Conservation (phyloP, 2,329 filamentous ascomycete genomes). For the Seiridium cupressi region DNA sequence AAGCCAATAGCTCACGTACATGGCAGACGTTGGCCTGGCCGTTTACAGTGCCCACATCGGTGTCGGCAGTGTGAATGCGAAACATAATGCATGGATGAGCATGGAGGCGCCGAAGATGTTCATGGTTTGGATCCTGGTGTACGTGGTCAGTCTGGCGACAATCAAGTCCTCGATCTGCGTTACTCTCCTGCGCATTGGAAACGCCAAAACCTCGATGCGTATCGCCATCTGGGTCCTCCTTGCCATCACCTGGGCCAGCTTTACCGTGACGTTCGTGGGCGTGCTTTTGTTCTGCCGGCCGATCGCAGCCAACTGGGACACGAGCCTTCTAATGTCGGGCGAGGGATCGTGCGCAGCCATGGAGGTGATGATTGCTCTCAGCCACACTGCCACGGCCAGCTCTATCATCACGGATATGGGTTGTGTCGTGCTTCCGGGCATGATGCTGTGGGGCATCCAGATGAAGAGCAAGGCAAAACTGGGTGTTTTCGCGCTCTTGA, state of each 20-base stretch:
- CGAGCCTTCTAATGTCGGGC: slow-evolving; percentile 25
- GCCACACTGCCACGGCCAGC: slow-evolving; percentile 27
- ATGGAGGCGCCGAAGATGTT: slow-evolving; percentile 17
- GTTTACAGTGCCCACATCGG: slow-evolving; percentile 15
- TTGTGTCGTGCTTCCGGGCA: slow-evolving; percentile 26
- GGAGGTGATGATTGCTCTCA: slow-evolving; percentile 19
- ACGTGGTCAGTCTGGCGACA: slow-evolving; percentile 19
- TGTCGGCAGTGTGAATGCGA: slow-evolving; percentile 17
- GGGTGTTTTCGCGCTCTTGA: slow-evolving; percentile 18
- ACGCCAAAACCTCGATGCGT: slow-evolving; percentile 14
- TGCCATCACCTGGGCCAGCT: slow-evolving; percentile 20
- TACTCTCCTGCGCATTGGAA: slow-evolving; percentile 31
- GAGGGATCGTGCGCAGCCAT: slow-evolving; percentile 15
- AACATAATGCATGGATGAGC: slow-evolving; percentile 19
- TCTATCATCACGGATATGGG: slow-evolving; percentile 31
- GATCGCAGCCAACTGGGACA: slow-evolving; percentile 25
- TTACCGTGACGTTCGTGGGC: slow-evolving; percentile 29
- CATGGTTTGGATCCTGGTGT: slow-evolving; percentile 24
- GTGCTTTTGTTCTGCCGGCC: slow-evolving; percentile 30
- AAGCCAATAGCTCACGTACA: slow-evolving; percentile 6
- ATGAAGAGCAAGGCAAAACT: slow-evolving; percentile 24
- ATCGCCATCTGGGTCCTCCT: slow-evolving; percentile 18
- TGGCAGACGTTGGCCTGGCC: slow-evolving; percentile 10
- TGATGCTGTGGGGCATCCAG: slow-evolving; percentile 31
- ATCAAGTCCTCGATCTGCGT: slow-evolving; percentile 34